phyloP scores from a whole-genome alignment of 2,329 filamentous ascomycete genomes.

The Chrysosporium queenslandicum region DNA sequence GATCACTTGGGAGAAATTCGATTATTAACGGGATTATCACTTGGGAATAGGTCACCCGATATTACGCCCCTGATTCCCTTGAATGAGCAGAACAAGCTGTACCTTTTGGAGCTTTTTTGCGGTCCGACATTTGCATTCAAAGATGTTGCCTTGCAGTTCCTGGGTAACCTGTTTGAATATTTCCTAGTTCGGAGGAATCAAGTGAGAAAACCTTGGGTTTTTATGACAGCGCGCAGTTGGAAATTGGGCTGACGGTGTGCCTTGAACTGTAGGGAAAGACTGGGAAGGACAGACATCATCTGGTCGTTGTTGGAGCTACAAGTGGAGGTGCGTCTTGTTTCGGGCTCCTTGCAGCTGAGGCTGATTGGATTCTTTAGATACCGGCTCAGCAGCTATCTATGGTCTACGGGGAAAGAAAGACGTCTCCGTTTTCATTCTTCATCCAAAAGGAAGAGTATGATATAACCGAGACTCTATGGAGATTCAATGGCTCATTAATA shows the following conservation, averaged over 20 bases:
- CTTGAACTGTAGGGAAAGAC: slow-evolving; percentile 26
- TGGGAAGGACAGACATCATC: slow-evolving; percentile 57
- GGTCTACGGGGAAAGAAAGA: slow-evolving; percentile 92
- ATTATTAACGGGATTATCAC: not conserved
- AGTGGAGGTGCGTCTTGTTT: slow-evolving; percentile 54
- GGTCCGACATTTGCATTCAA: slow-evolving; percentile 95
- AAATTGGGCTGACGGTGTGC: not conserved
- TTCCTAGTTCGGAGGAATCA: slow-evolving; percentile 38
- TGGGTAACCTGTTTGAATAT: slow-evolving; percentile 73
- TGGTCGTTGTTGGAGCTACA: slow-evolving; percentile 79
- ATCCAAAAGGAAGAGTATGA: slow-evolving; percentile 64
- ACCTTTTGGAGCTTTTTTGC: slow-evolving; percentile 90
- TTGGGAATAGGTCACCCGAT: slow-evolving; percentile 60
- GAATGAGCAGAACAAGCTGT: slow-evolving; percentile 59
- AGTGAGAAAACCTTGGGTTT: slow-evolving; percentile 2
- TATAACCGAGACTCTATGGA: not conserved
- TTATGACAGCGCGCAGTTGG: not conserved
- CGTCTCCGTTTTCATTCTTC: slow-evolving; percentile 89
- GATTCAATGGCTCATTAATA: not conserved
- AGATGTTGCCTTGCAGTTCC: slow-evolving; percentile 83
- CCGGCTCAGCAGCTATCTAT: slow-evolving; percentile 91
- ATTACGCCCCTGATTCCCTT: slow-evolving; percentile 73
- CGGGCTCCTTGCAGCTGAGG: not conserved
- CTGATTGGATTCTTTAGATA: slow-evolving; percentile 35
- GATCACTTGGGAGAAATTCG: not conserved